Base-by-base conservation (phyloP, 2,329 filamentous ascomycete genomes). In the Hypocrella siamensis region DNA sequence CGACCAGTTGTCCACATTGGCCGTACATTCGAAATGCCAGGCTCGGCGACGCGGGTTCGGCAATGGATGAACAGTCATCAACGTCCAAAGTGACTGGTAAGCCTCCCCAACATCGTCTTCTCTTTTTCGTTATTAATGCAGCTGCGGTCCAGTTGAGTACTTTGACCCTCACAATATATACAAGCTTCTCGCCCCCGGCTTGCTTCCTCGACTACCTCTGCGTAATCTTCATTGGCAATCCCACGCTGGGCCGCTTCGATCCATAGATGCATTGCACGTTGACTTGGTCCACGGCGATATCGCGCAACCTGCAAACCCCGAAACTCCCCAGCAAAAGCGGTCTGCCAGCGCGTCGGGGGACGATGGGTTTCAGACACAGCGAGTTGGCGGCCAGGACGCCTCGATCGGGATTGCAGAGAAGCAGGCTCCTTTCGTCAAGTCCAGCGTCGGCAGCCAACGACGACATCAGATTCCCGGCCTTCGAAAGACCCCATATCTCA, bases 171-270 rank as follows among this genome's bases (percentile, higher is more conserved):
- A 83, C 51, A 78, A 81, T 46, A 70, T 96, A 40, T 96, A 88
- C 57, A 75, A 82, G 36, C 68, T 88, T 32, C 63, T 96, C 27
- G 77, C 79, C 9, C 74, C 82, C 3, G 75, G 86, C 35, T 65
- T 98, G 35, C 65, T 80, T 26, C 66, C 79, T 26, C 79, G 82
- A 33, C 67, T 96, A 0, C 90, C 90, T 21, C 66, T 98, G 24
- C 79, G 77, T 40, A 92, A 96, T 47, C 73, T 98, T 28, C 84
- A 96, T 49, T 98, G 90, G 90, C 92, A 96, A 54, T 93, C 90
- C 11, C 83, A 92, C 38, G 79, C 79, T 18, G 79, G 90, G 1
- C 90, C 90, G 3, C 61, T 96, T 22, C 79, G 90, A 42, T 94
- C 90, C 11, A 98, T 98, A 52, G 79, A 85, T 47, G 86, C 84